Evolutionary conservation across 306 rosid species (phyloP), one percentile per base, ranked within the genome.

Genomic region (Rubus idaeus): DNA sequence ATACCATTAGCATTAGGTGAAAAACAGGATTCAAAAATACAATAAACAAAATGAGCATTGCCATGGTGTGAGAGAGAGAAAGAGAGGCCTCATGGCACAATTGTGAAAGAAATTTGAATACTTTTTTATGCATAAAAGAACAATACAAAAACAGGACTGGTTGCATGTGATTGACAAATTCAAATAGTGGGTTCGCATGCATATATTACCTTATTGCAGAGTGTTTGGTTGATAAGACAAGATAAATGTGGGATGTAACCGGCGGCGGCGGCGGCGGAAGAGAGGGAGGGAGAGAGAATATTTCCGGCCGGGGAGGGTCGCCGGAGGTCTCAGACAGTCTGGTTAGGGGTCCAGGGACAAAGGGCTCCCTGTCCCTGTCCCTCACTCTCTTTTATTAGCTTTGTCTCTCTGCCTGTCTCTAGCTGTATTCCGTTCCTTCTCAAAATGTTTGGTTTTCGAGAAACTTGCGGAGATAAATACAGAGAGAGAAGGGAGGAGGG

Each of bases 101-200:
- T 11, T 21, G 53, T 72, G 73, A 75, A 73, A 58, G 67, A 65
- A 57, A 81, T 20, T 60, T 65, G 35, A 74, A 53, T 41, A 30
- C 3, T 47, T 46, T 75, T 44, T 13, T 41, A 17, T n/a, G 46
- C 68, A 39, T 18, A 23, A 41, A 45, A 26, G 35, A 30, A 30
- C 2, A 12, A 11, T 7, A 26, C 37, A 16, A 2, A 13, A 55
- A 50, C 37, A 20, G 17, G 20, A 21, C 78, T 74, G 74, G 63
- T 35, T 69, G 58, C 80, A 83, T 74, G 82, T 78, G 75, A 37
- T 51, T 21, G 14, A 11, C 45, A 49, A 73, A 20, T 46, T 44
- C 53, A 61, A 30, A 55, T 3, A n/a, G 11, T 26, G 37, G 53
- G 30, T 61, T 9, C 56, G 68, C 47, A 69, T 77, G 70, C 41